A percentile compares a stretch with the other conserved stretches of the same genome.
Evolutionary conservation across 2,329 filamentous ascomycete genomes (phyloP).

Genomic region (Cladobotryum protrusum): DNA sequence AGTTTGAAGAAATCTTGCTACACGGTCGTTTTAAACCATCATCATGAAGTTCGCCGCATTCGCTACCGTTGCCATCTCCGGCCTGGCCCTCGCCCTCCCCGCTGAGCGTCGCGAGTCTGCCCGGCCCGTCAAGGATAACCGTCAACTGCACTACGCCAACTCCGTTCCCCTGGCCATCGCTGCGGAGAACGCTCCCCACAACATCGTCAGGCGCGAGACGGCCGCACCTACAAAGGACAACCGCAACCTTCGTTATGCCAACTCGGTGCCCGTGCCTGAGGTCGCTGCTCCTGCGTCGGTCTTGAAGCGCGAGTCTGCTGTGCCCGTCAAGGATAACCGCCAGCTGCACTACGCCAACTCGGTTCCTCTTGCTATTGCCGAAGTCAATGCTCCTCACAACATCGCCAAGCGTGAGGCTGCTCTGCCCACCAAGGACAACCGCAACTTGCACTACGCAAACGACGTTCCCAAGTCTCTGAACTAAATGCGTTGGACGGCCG

Average conservation of each 20-base stretch:
- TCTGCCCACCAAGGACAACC: slow-evolving; percentile 5
- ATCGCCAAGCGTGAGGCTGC: neutral
- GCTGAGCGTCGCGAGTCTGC: neutral
- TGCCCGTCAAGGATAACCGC: slow-evolving; percentile 1
- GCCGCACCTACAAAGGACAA: slow-evolving; percentile 4
- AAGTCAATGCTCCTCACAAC: neutral
- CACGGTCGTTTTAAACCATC: neutral
- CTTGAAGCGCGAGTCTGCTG: neutral
- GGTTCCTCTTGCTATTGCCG: neutral
- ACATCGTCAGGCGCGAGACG: neutral
- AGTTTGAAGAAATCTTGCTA: neutral
- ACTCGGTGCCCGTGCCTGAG: slow-evolving; percentile 3
- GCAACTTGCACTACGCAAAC: slow-evolving; percentile 5
- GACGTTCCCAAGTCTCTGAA: neutral
- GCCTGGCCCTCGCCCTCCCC: slow-evolving; percentile 10
- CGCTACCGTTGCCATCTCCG: slow-evolving; percentile 8
- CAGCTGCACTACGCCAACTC: slow-evolving; percentile 11
- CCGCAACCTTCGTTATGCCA: slow-evolving; percentile 7
- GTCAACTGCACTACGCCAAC: slow-evolving; percentile 9
- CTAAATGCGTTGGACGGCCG: no score
- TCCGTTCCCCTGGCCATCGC: slow-evolving; percentile 1
- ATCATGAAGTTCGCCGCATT: slow-evolving; percentile 10
- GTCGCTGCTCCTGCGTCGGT: no score
- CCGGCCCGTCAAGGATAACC: neutral
- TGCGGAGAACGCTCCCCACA: neutral